Conservation (phyloP, 2,329 filamentous ascomycete species). For the Aspergillus flavus region DNA sequence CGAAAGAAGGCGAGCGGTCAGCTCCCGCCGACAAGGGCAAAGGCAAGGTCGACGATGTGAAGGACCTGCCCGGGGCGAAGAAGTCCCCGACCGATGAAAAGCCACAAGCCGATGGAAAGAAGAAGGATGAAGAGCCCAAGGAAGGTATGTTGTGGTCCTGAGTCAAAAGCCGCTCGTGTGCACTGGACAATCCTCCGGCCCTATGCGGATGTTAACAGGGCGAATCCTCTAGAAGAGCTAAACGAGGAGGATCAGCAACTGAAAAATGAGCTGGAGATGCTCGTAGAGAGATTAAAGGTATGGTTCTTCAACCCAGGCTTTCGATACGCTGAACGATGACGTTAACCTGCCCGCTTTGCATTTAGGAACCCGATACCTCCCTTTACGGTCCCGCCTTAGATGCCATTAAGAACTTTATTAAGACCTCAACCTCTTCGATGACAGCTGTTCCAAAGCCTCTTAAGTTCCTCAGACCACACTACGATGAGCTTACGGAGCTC, state of each 20-base stretch:
- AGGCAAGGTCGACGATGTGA: slow-evolving; percentile 77
- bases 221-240: slow-evolving; percentile 73
- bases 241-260: slow-evolving; percentile 98
- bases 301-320: slow-evolving; percentile 23
- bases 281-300: slow-evolving; percentile 92
- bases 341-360: slow-evolving; percentile 25
- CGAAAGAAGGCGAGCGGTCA: slow-evolving; percentile 86
- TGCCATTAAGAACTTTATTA: slow-evolving; percentile 97
- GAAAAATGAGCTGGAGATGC: slow-evolving; percentile 96
- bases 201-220: slow-evolving; percentile 27
- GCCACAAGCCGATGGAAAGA: slow-evolving; percentile 67
- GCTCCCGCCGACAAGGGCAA: slow-evolving; percentile 92
- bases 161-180: slow-evolving; percentile 8
- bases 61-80: slow-evolving; percentile 61
- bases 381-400: slow-evolving; percentile 93
- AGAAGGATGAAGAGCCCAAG: slow-evolving; percentile 70
- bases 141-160: slow-evolving; percentile 52
- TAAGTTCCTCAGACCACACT: slow-evolving; percentile 96
- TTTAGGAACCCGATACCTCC: slow-evolving; percentile 77
- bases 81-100: slow-evolving; percentile 68
- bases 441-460: slow-evolving; percentile 97
- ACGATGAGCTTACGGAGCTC: slow-evolving; percentile 81
- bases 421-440: slow-evolving; percentile 99
- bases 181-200: slow-evolving; percentile 38
- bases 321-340: slow-evolving; percentile 24